phyloP scores from a whole-genome alignment of 192 early-diverging fungal species.

The Backusella tarrabulga region DNA sequence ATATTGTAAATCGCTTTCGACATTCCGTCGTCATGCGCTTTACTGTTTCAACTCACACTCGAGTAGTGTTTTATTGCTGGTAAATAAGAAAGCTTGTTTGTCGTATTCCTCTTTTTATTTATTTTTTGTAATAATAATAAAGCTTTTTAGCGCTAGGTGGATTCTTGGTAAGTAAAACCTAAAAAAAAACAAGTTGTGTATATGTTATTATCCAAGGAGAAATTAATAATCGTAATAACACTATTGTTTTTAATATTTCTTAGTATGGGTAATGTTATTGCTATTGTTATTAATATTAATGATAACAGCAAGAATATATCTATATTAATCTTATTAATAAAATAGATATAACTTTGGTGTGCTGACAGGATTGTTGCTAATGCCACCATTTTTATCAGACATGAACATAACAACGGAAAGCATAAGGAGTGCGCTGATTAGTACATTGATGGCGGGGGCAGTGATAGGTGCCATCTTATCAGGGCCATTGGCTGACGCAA shows the following conservation, averaged over 20 bases:
- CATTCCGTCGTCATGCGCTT: not conserved
- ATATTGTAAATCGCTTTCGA: not conserved
- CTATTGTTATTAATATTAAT: not conserved
- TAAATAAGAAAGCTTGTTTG: not conserved
- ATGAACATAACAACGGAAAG: not conserved
- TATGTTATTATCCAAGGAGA: not conserved
- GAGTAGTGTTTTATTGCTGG: constrained; percentile 8
- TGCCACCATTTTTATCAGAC: constrained; percentile 21
- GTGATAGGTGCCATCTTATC: constrained; percentile 65
- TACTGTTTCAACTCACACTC: not conserved
- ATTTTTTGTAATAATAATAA: not conserved
- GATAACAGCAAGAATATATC: not conserved
- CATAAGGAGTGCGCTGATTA: constrained; percentile 4
- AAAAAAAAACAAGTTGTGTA: not conserved
- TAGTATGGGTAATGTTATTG: constrained; percentile 16
- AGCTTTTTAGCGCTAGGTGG: constrained; percentile 32
- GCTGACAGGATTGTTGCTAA: constrained; percentile 32
- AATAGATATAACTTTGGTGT: constrained; percentile 36
- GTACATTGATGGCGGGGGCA: constrained; percentile 59
- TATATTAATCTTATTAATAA: not conserved
- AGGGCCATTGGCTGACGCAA: constrained; percentile 53
- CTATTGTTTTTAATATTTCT: not conserved
- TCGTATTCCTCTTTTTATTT: not conserved
- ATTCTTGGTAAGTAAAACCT: constrained; percentile 19
- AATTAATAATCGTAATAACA: constrained; percentile 1